A percentile compares a stretch with the other conserved stretches of the same genome.
These are phyloP conservation scores for Fagus crenata DNA, from an alignment of 306 rosid genomes.

Conservation along the genomic window DNA sequence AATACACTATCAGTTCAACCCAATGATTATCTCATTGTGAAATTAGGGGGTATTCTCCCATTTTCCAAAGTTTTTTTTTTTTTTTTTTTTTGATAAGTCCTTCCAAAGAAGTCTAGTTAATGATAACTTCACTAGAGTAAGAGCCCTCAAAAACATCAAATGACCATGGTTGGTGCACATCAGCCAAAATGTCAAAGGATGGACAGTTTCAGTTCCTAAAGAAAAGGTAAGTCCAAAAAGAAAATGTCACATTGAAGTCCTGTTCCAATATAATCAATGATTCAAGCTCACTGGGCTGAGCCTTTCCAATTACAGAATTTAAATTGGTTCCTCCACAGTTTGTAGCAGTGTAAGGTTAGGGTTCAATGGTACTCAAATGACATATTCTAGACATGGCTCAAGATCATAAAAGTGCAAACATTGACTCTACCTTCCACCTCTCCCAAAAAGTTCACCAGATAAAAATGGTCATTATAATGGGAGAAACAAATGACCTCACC, in stretches of 20 bases:
- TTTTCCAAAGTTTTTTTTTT: neutral
- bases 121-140: neutral
- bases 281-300: neutral
- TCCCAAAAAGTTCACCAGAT: constrained; percentile 7
- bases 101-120: neutral
- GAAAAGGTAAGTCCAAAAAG: neutral
- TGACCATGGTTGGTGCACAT: neutral
- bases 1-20: neutral
- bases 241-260: neutral
- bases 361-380: neutral
- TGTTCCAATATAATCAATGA: neutral
- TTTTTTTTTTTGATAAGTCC: too few species aligned
- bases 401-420: neutral
- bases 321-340: neutral
- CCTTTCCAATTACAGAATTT: neutral
- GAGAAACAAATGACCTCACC: constrained; percentile 49
- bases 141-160: neutral
- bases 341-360: neutral
- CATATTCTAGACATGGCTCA: neutral
- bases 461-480: constrained; percentile 12
- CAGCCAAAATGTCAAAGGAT: neutral
- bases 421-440: constrained; percentile 14
- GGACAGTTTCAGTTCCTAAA: neutral
- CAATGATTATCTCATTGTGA: neutral
- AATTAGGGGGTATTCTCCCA: neutral